phyloP scores from a whole-genome alignment of 768 basidiomycete species.

The Boletales sp. region DNA sequence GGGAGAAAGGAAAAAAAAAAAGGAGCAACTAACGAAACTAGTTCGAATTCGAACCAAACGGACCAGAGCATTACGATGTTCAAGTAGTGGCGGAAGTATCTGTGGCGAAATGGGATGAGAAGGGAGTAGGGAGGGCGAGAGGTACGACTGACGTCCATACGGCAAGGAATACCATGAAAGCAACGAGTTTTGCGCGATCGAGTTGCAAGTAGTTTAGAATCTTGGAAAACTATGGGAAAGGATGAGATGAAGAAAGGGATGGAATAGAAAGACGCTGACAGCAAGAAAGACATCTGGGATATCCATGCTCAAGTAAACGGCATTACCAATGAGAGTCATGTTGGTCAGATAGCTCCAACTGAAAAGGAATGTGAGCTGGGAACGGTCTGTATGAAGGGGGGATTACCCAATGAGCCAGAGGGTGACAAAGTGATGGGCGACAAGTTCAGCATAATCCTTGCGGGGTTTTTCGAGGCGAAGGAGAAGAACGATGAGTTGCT shows the following conservation, averaged over 20 bases:
- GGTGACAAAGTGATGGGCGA: conserved; percentile 89
- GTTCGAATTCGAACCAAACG: conserved; percentile 73
- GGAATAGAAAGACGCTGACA: conserved; percentile 39
- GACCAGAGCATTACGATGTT: conserved; percentile 87
- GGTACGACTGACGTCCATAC: conserved; percentile 72
- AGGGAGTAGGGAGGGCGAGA: neutral
- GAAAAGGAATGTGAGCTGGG: conserved; percentile 2
- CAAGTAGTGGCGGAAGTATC: conserved; percentile 91
- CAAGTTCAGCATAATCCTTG: conserved; percentile 84
- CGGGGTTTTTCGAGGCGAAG: conserved; percentile 91
- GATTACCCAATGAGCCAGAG: conserved; percentile 88
- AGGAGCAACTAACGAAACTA: conserved; percentile 61
- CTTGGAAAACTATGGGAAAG: conserved; percentile 63
- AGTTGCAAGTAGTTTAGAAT: conserved; percentile 81
- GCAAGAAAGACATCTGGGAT: conserved; percentile 87
- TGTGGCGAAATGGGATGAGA: conserved; percentile 25
- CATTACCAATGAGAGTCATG: conserved; percentile 83
- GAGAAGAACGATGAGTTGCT: conserved; percentile 84
- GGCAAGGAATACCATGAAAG: conserved; percentile 62
- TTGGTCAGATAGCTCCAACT: conserved; percentile 86
- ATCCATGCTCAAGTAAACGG: conserved; percentile 97
- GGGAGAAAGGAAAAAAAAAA: neutral
- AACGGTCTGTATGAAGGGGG: neutral
- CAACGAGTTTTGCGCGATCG: conserved; percentile 55
- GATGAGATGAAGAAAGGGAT: neutral